Conservation (phyloP, 2,329 filamentous ascomycete genomes). For the Alternaria longipes region DNA sequence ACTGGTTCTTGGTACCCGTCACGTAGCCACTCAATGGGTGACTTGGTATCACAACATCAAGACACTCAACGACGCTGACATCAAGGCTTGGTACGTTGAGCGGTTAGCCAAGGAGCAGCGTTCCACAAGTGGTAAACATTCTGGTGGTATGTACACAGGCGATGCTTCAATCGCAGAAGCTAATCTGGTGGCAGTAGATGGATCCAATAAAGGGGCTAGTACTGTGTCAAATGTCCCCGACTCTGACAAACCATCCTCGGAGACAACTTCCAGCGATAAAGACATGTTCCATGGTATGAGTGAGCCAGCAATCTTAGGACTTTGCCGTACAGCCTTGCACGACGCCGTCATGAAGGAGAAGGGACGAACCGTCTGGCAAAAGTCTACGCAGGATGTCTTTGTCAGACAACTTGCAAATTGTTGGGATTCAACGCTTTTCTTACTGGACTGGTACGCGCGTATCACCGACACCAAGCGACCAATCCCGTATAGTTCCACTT, state of each 20-base stretch:
- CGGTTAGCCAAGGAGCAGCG: conserved; percentile 34
- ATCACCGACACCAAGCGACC: conserved; percentile 59
- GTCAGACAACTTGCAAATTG: conserved; percentile 62
- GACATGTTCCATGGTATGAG: conserved; percentile 57
- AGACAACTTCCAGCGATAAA: conserved; percentile 33
- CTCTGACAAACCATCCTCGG: conserved; percentile 42
- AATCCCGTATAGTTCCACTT: conserved; percentile 64
- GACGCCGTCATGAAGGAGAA: conserved; percentile 58
- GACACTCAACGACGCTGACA: conserved; percentile 59
- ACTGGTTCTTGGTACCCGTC: conserved; percentile 63
- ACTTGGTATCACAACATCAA: conserved; percentile 65
- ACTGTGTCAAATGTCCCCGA: conserved; percentile 39
- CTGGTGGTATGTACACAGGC: conserved; percentile 25
- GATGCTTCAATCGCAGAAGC: neutral
- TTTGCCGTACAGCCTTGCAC: conserved; percentile 58
- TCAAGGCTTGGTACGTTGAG: conserved; percentile 60
- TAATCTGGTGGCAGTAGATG: conserved; percentile 25
- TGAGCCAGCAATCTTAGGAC: conserved; percentile 59
- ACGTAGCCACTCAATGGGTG: conserved; percentile 66
- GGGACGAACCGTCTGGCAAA: conserved; percentile 55
- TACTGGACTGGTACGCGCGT: conserved; percentile 64
- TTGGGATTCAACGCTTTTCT: conserved; percentile 63
- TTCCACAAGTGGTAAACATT: neutral
- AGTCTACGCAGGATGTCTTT: conserved; percentile 56
- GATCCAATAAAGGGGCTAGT: conserved; percentile 26